Percentiles rank a stretch among this genome's conserved stretches.
Evolutionary conservation across 306 rosid species (phyloP).

Genomic region (Bauhinia variegata): DNA sequence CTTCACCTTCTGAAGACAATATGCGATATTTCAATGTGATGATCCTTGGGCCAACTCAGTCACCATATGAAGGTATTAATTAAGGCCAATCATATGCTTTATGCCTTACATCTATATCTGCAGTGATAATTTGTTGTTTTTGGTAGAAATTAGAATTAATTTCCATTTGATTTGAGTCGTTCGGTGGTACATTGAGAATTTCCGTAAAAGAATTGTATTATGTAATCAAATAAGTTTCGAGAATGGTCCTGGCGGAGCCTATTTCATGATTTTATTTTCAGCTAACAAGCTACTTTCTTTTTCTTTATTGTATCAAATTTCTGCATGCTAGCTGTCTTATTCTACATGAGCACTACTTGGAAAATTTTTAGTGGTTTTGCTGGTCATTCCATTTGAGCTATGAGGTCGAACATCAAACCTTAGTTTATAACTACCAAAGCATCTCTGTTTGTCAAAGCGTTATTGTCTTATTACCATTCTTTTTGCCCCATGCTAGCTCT

Average conservation of each 20-base stretch:
- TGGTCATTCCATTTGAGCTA: neutral
- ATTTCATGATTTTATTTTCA: neutral
- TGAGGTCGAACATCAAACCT: conserved; percentile 12
- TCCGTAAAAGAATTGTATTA: neutral
- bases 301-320: neutral
- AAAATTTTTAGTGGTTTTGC: conserved; percentile 7
- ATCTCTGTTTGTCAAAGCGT: neutral
- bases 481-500: neutral
- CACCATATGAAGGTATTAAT: conserved; percentile 94
- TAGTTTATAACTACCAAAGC: neutral
- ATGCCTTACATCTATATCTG: neutral
- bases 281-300: neutral
- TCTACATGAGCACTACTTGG: neutral
- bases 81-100: conserved; percentile 2
- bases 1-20: conserved; percentile 95
- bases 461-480: conserved; percentile 5
- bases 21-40: conserved; percentile 97
- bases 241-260: neutral
- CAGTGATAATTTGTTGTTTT: conserved; percentile 13
- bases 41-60: conserved; percentile 98
- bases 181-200: conserved; percentile 3
- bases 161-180: conserved; percentile 10
- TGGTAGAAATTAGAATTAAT: neutral
- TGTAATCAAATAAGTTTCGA: neutral
- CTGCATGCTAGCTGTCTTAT: neutral